Evolutionary conservation across 139 green algal species (phyloP).

Genomic region (Chlamydomonas sphaeroides): DNA sequence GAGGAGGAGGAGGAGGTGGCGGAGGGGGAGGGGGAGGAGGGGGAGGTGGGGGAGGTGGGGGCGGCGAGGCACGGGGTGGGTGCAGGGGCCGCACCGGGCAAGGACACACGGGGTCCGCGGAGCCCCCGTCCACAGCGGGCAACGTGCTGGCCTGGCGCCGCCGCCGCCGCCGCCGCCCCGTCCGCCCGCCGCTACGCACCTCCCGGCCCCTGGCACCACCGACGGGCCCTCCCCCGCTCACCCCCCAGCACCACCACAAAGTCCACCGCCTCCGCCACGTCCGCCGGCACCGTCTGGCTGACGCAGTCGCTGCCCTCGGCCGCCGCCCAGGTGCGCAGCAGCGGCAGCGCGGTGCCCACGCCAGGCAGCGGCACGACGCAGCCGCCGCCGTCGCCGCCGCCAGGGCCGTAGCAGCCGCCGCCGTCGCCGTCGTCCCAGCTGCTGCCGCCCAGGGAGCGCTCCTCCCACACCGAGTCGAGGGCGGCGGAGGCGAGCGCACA

Average conservation of each 20-base stretch:
- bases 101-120: too few species aligned
- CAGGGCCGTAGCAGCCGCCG: not conserved
- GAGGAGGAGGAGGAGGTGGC: not conserved
- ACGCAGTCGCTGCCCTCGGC: not conserved
- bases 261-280: constrained; percentile 74
- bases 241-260: constrained; percentile 86
- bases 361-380: not conserved
- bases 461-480: too few species aligned
- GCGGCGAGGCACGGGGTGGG: too few species aligned
- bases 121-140: too few species aligned
- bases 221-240: not conserved
- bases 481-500: too few species aligned
- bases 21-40: not conserved
- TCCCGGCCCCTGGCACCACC: too few species aligned
- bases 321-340: constrained; percentile 22
- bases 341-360: not conserved
- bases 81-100: too few species aligned
- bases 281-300: constrained; percentile 46
- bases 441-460: not conserved
- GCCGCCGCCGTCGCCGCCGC: not conserved
- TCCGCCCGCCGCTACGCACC: too few species aligned
- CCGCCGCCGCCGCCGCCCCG: too few species aligned
- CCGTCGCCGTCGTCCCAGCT: not conserved
- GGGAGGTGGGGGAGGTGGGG: too few species aligned
- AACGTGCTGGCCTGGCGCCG: too few species aligned